These are phyloP conservation scores for Venturia effusa DNA, from an alignment of 2,329 filamentous ascomycete species.

Conservation along the genomic window DNA sequence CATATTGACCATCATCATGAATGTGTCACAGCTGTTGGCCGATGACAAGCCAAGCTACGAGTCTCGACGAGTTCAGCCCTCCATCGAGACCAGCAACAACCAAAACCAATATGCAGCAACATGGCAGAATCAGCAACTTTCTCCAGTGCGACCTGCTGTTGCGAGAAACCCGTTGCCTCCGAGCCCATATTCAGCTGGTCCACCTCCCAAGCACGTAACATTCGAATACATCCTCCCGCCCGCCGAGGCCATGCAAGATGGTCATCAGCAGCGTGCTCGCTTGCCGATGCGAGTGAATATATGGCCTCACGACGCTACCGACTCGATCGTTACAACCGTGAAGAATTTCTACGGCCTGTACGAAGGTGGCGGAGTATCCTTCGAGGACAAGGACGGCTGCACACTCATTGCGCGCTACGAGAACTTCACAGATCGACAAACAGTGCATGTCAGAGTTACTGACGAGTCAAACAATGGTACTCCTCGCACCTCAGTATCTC, in stretches of 20 bases:
- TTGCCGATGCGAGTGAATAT: constrained; percentile 84
- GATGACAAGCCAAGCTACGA: constrained; percentile 1
- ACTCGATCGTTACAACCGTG: constrained; percentile 94
- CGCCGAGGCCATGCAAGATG: not conserved
- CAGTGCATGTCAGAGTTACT: constrained; percentile 75
- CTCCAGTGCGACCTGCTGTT: not conserved
- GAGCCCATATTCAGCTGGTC: constrained; percentile 1
- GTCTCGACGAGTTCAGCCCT: constrained; percentile 1
- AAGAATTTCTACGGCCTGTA: constrained; percentile 99
- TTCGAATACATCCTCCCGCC: constrained; percentile 3
- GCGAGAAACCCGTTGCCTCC: not conserved
- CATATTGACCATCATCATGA: not conserved
- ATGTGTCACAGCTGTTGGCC: constrained; percentile 2
- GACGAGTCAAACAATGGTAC: constrained; percentile 28
- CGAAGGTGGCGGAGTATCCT: constrained; percentile 75
- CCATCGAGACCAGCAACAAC: not conserved
- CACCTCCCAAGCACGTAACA: constrained; percentile 4
- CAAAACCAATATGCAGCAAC: not conserved
- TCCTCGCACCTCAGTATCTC: constrained; percentile 37
- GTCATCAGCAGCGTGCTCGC: constrained; percentile 29
- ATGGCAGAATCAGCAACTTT: not conserved
- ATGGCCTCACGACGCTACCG: constrained; percentile 88
- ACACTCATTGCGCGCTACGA: constrained; percentile 93
- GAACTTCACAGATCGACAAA: constrained; percentile 88
- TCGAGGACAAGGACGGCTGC: constrained; percentile 81